A percentile compares a stretch with the other conserved stretches of the same genome.
These are phyloP conservation scores for Kodamaea leandrae DNA, from an alignment of 805 yeast genomes.

Conservation along the genomic window DNA sequence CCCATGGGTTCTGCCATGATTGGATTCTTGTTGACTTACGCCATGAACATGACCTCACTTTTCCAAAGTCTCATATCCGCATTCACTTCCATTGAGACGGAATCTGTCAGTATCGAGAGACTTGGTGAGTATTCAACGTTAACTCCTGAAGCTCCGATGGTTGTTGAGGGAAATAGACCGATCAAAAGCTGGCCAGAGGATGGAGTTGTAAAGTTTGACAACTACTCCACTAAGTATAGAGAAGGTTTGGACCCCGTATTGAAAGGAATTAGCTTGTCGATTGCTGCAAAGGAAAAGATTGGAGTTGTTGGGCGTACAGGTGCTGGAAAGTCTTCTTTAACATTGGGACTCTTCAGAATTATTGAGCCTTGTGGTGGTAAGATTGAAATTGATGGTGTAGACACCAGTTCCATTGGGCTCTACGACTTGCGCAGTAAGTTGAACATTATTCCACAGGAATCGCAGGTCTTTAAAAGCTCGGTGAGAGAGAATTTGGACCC, in stretches of 20 bases:
- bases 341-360: constrained; percentile 79
- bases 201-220: constrained; percentile 64
- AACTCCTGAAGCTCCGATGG: constrained; percentile 44
- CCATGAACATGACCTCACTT: constrained; percentile 54
- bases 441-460: constrained; percentile 91
- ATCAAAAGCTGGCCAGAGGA: constrained; percentile 63
- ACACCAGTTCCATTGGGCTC: constrained; percentile 68
- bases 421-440: constrained; percentile 72
- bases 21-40: constrained; percentile 64
- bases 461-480: constrained; percentile 87
- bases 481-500: constrained; percentile 87
- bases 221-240: constrained; percentile 81
- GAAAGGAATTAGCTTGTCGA: constrained; percentile 59
- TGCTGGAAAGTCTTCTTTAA: constrained; percentile 71
- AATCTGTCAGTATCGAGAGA: constrained; percentile 66
- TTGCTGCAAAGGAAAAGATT: constrained; percentile 76
- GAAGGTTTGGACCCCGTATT: constrained; percentile 76
- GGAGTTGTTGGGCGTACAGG: constrained; percentile 95
- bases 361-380: constrained; percentile 72
- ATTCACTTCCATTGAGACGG: constrained; percentile 62
- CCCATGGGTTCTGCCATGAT: constrained; percentile 58
- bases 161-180: constrained; percentile 38
- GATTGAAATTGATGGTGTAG: constrained; percentile 67
- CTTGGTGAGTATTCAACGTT: constrained; percentile 56
- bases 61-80: constrained; percentile 57